Evolutionary conservation across 768 basidiomycete genomes (phyloP).

Genomic region (Piloderma croceum): DNA sequence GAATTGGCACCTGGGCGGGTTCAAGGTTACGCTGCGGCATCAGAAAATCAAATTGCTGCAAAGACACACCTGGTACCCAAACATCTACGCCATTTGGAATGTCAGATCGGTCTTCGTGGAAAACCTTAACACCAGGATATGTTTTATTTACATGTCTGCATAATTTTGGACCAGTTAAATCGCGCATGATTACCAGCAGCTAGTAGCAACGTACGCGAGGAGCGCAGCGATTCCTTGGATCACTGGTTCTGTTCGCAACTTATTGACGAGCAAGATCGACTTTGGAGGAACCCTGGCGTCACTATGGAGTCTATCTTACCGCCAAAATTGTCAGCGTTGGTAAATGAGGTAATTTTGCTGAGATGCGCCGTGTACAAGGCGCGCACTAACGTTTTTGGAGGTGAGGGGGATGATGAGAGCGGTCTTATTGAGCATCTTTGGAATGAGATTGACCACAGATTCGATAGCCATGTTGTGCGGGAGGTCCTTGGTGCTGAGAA

Average conservation of each 20-base stretch:
- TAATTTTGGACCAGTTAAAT: not conserved
- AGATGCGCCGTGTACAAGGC: no score
- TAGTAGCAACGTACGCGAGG: conserved; percentile 46
- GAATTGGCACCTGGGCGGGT: conserved; percentile 37
- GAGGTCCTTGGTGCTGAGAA: no score
- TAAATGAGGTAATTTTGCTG: no score
- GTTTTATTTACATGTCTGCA: conserved; percentile 50
- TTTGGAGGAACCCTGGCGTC: conserved; percentile 50
- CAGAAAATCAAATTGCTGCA: not conserved
- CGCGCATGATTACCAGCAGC: not conserved
- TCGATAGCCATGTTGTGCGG: no score
- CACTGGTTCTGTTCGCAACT: conserved; percentile 71
- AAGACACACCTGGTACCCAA: conserved; percentile 55
- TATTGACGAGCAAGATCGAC: conserved; percentile 74
- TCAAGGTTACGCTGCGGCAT: conserved; percentile 2
- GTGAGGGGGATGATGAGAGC: no score
- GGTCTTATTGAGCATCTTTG: no score
- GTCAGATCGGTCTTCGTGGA: conserved; percentile 61
- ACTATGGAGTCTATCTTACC: no score
- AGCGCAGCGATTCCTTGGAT: conserved; percentile 71
- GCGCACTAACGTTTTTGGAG: no score
- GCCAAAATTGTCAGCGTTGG: no score
- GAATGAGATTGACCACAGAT: no score
- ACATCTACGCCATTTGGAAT: conserved; percentile 59
- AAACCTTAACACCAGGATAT: conserved; percentile 59